phyloP scores from a whole-genome alignment of 139 green algal genomes.

The Trebouxia sp. region DNA sequence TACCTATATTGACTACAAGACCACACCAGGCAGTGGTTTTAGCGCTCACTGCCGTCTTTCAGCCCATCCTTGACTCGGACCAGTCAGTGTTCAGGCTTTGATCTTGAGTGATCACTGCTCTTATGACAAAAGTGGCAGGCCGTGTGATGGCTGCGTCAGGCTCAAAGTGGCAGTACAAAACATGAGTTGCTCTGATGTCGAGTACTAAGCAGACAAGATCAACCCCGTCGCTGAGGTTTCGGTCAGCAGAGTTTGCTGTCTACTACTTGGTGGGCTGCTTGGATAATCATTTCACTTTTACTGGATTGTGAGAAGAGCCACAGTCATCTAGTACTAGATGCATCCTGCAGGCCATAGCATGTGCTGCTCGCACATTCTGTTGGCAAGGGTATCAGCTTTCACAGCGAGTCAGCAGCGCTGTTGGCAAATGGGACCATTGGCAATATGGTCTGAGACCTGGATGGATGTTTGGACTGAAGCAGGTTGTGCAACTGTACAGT shows the following conservation, averaged over 20 bases:
- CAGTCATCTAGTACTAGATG: not conserved
- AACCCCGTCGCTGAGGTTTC: too few relatives aligned
- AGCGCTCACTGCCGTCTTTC: too few relatives aligned
- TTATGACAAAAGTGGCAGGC: too few relatives aligned
- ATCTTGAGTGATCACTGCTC: too few relatives aligned
- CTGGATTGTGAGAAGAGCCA: not conserved
- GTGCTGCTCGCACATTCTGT: not conserved
- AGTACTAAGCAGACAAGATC: not conserved
- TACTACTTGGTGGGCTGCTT: constrained; percentile 1
- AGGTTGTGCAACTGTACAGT: not conserved
- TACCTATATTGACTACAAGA: too few relatives aligned
- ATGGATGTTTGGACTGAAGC: constrained; percentile 4
- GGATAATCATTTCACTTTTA: not conserved
- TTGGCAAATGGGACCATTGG: not conserved
- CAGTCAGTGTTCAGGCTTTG: too few relatives aligned
- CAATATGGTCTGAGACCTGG: not conserved
- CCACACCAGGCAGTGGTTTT: not conserved
- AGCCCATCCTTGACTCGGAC: too few relatives aligned
- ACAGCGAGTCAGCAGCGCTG: not conserved
- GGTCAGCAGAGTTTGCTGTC: not conserved
- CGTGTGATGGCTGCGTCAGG: too few relatives aligned
- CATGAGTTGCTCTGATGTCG: too few relatives aligned
- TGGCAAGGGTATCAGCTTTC: not conserved
- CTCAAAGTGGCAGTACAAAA: too few relatives aligned
- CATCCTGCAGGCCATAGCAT: not conserved